A percentile compares a stretch with the other conserved stretches of the same genome.
phyloP scores from a whole-genome alignment of 176 grass and related monocot species.

The Dactylis glomerata region DNA sequence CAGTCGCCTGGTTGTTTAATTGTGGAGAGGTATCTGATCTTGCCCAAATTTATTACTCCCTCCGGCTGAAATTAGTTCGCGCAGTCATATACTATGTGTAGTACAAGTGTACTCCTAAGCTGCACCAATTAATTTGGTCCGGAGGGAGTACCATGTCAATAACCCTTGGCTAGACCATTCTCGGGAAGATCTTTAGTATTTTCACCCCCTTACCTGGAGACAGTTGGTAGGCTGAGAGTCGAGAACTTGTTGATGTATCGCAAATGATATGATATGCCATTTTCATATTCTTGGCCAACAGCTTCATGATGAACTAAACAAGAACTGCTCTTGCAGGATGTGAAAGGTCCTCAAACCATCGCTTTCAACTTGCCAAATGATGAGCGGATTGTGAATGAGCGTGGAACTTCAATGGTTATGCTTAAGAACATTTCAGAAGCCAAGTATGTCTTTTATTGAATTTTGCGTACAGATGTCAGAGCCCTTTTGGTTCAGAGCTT shows the following conservation, averaged over 20 bases:
- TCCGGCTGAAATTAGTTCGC: no score
- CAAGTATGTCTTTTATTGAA: constrained; percentile 53
- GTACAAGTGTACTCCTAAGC: no score
- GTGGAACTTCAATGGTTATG: constrained; percentile 96
- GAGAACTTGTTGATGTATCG: neutral
- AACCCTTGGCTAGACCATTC: neutral
- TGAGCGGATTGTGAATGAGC: constrained; percentile 89
- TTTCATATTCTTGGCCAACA: neutral
- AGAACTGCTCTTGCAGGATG: constrained; percentile 60
- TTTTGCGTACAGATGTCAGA: neutral
- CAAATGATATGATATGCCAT: neutral
- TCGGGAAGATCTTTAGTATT: neutral
- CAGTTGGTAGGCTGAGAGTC: neutral
- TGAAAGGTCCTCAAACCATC: constrained; percentile 94
- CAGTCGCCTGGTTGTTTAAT: neutral
- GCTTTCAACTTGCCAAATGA: constrained; percentile 99
- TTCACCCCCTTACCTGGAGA: neutral
- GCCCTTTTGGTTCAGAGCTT: neutral
- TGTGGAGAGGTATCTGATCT: neutral
- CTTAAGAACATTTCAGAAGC: constrained; percentile 98
- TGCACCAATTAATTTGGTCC: no score
- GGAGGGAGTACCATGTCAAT: neutral
- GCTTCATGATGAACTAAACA: constrained; percentile 19
- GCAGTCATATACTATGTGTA: no score
- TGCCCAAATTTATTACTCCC: neutral